phyloP scores from a whole-genome alignment of 1,139 yeast species.

The Suhomyces taliae region DNA sequence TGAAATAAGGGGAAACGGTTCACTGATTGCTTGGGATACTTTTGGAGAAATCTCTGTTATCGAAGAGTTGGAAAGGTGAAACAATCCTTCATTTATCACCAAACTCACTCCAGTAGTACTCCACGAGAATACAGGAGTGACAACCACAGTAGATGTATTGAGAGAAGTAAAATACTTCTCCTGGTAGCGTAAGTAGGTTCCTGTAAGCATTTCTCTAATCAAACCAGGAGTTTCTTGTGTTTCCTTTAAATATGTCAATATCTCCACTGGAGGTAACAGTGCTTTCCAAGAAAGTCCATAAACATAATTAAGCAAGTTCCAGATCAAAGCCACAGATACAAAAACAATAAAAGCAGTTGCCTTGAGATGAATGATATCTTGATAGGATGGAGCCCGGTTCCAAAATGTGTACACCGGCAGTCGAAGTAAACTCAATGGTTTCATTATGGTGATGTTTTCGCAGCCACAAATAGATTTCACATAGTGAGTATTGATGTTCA shows the following conservation, averaged over 20 bases:
- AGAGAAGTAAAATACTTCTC: background rate
- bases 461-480: constrained; percentile 5
- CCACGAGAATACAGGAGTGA: background rate
- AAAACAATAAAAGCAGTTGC: background rate
- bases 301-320: background rate
- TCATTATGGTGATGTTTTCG: constrained; percentile 3
- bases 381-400: background rate
- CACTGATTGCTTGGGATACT: background rate
- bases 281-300: background rate
- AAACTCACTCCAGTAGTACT: background rate
- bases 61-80: background rate
- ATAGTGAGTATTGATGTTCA: too few relatives aligned
- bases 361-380: background rate
- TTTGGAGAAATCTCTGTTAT: background rate
- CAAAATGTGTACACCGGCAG: background rate
- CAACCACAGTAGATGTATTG: background rate
- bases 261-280: background rate
- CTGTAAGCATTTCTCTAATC: background rate
- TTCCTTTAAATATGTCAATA: background rate
- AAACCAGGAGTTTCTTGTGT: background rate
- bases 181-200: background rate
- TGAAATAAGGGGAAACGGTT: background rate
- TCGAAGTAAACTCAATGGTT: background rate
- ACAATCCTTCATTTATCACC: background rate
- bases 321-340: background rate